Evolutionary conservation across 2,329 filamentous ascomycete genomes (phyloP).

Genomic region (Penicillium brevicompactum): DNA sequence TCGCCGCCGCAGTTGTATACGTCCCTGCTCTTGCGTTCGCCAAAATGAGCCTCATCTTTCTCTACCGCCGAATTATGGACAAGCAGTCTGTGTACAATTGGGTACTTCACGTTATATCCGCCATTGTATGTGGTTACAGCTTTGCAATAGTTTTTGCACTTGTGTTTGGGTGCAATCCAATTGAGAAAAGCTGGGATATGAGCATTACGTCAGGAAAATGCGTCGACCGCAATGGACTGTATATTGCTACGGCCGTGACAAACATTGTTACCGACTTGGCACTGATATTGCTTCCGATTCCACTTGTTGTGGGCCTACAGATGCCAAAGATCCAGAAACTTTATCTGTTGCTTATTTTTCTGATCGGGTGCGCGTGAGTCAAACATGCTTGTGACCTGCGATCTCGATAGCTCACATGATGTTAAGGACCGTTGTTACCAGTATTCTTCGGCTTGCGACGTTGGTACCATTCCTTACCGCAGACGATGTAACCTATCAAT

Average conservation of each 20-base stretch:
- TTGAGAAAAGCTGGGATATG: constrained; percentile 19
- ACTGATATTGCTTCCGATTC: constrained; percentile 23
- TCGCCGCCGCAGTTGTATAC: constrained; percentile 24
- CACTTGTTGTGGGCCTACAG: constrained; percentile 19
- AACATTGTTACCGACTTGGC: constrained; percentile 25
- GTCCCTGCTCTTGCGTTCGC: constrained; percentile 25
- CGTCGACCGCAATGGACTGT: constrained; percentile 16
- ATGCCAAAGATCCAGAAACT: constrained; percentile 25
- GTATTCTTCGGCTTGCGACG: constrained; percentile 22
- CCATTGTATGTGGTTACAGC: constrained; percentile 22
- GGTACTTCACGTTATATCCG: constrained; percentile 15
- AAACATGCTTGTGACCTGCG: not conserved
- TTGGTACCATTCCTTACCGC: constrained; percentile 16
- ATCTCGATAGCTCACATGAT: not conserved
- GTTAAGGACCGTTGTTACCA: constrained; percentile 21
- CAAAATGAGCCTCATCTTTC: constrained; percentile 26
- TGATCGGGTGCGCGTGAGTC: constrained; percentile 28
- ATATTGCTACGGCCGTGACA: constrained; percentile 19
- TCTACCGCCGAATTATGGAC: constrained; percentile 26
- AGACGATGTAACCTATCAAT: constrained; percentile 12
- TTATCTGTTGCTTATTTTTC: constrained; percentile 23
- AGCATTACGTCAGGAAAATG: constrained; percentile 14
- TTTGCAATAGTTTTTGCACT: constrained; percentile 21
- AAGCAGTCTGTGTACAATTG: constrained; percentile 14
- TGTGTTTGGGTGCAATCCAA: constrained; percentile 19